Evolutionary conservation across 1,139 yeast genomes (phyloP), one percentile per base, ranked within the genome.

Genomic region (Hyphopichia buzzinii): DNA sequence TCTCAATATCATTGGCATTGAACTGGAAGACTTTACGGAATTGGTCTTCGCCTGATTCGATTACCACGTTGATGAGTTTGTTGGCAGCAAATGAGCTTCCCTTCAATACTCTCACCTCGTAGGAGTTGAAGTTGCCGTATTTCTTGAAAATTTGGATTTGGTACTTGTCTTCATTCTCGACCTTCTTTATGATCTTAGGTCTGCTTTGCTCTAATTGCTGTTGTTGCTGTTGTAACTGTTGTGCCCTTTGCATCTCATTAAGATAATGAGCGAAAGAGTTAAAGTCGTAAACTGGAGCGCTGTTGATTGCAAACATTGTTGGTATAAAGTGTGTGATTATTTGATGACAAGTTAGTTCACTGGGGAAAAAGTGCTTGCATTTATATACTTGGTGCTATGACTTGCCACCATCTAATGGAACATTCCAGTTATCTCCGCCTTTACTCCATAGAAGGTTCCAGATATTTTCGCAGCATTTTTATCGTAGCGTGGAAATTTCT

Each of bases 91-190:
- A 33, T 16, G 52, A 44, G n/a, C 52, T 47, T 36, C 46, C 40
- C 45, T 55, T 63, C 26, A 62, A 44, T 3, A 62, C 70, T 39
- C 51, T 62, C 26, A 70, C 65, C 46, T 70, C 74, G 46, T 67
- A 70, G 15, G 62, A 54, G 35, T 55, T 51, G 47, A 67, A 70
- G 48, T 57, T 50, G 5, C 74, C 74, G 28, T 44, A 52, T 16
- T 52, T 50, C 44, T 68, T 68, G 42, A 54, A 59, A 36, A 70
- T 59, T 40, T 69, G 72, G 35, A 68, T 60, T 42, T 67, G 72
- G 41, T 59, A 66, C 12, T 49, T 50, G 33, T 64, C 64, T 32
- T 64, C 71, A 13, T 63, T 51, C 44, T 69, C 74, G 14, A 64
- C 50, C 44, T 64, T 62, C 48, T 62, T 64, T 26, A 67, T 47